A percentile compares a stretch with the other conserved stretches of the same genome.
phyloP scores from a whole-genome alignment of 345 rosid species.

The Firmiana major region DNA sequence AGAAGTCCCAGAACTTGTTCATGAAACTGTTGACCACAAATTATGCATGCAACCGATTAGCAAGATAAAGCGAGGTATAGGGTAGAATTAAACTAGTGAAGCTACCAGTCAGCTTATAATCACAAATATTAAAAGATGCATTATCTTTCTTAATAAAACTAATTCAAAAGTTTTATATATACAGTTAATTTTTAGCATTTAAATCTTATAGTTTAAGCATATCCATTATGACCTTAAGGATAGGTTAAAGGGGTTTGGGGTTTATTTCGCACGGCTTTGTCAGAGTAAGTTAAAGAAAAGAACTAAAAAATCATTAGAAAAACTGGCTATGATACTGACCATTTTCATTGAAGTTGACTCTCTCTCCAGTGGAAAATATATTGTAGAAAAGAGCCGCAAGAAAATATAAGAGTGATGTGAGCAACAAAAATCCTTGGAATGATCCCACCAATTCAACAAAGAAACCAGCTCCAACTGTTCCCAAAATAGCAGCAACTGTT shows the following conservation, averaged over 20 bases:
- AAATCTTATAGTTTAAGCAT: background rate
- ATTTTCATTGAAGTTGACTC: slow-evolving; percentile 55
- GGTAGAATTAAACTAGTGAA: background rate
- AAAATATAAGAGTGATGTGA: slow-evolving; percentile 65
- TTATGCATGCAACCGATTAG: background rate
- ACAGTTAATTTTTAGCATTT: background rate
- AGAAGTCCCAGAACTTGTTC: background rate
- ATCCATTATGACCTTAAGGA: background rate
- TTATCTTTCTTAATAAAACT: background rate
- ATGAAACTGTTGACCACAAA: slow-evolving; percentile 8
- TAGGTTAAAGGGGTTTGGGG: background rate
- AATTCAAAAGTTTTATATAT: background rate
- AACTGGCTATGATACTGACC: slow-evolving; percentile 5
- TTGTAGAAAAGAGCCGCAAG: slow-evolving; percentile 73
- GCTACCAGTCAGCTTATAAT: background rate
- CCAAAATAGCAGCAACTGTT: slow-evolving; percentile 84
- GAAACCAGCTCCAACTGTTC: slow-evolving; percentile 94
- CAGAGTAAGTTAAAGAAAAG: background rate
- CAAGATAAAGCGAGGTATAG: background rate
- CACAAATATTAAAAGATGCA: background rate
- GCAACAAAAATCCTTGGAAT: slow-evolving; percentile 82
- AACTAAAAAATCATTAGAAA: background rate
- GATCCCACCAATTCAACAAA: slow-evolving; percentile 88
- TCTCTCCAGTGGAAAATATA: slow-evolving; percentile 76
- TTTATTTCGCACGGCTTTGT: background rate